phyloP scores from a whole-genome alignment of 805 yeast genomes.

The Wickerhamiella bombiphila region DNA sequence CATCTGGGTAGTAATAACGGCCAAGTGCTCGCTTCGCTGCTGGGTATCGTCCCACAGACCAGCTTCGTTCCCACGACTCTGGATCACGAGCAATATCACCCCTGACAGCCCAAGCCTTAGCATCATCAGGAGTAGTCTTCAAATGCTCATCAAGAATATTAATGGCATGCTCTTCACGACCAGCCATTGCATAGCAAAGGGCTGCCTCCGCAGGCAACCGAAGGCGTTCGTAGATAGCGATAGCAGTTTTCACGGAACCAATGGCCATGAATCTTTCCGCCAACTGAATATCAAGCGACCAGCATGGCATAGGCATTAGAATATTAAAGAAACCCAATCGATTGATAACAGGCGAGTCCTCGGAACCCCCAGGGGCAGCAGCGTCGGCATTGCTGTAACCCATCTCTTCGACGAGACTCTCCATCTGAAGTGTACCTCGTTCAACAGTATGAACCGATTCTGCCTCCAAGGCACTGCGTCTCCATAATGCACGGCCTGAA shows the following conservation, averaged over 20 bases:
- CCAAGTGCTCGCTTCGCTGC: constrained; percentile 79
- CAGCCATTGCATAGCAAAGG: constrained; percentile 76
- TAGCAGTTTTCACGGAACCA: constrained; percentile 74
- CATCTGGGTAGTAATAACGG: constrained; percentile 53
- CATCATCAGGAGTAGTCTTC: constrained; percentile 48
- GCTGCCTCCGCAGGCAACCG: constrained; percentile 72
- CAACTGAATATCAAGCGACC: constrained; percentile 67
- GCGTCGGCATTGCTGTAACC: neutral
- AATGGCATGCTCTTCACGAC: constrained; percentile 54
- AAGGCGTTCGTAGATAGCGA: constrained; percentile 74
- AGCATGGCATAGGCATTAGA: constrained; percentile 64
- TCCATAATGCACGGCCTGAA: constrained; percentile 76
- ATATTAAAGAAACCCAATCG: constrained; percentile 60
- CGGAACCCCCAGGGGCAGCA: neutral
- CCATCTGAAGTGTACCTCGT: constrained; percentile 87
- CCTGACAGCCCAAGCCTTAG: constrained; percentile 65
- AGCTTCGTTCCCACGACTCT: constrained; percentile 61
- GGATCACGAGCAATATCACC: constrained; percentile 82
- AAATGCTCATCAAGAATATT: constrained; percentile 42
- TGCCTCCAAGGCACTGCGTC: constrained; percentile 72
- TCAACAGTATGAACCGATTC: constrained; percentile 74
- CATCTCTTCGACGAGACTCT: constrained; percentile 58
- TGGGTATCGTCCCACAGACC: constrained; percentile 73
- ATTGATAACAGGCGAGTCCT: constrained; percentile 31
- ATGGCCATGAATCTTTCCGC: constrained; percentile 79